Evolutionary conservation across 2,329 filamentous ascomycete species (phyloP), one percentile per base, ranked within the genome.

Genomic region (Clonostachys rosea): DNA sequence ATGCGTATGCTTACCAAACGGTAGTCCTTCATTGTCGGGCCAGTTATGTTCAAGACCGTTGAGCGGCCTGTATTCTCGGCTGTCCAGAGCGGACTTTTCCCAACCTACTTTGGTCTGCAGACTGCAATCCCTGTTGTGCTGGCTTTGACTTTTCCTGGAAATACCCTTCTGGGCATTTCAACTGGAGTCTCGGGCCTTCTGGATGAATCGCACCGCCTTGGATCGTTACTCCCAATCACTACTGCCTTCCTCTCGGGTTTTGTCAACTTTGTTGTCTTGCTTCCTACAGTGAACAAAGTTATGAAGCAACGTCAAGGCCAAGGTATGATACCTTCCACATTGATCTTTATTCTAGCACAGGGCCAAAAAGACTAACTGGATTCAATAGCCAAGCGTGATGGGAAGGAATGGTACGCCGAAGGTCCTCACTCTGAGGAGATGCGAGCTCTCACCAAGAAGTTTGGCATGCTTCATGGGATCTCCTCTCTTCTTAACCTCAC

Each of bases 91-190:
- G 81, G 81, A 52, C 81, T 91, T 46, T 96, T 96, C 71, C 90
- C 90, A 34, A 77, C 89, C 58, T 99, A 95, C 75, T 97, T 97
- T 65, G 75, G 81, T 42, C 72, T 97, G 48, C 92, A 97, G 70
- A 84, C 89, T 5, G 75, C 78, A 6, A 72, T 92, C 1, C 89
- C 94, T 1, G 65, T 86, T 14, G 60, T 89, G 18, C 73, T 96
- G 16, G 85, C 87, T 17, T 62, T 95, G 47, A 96, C 92, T 5
- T 92, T 89, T 61, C 91, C 91, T 6, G 83, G 80, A n/a, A 76
- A 75, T 56, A 60, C 61, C 43, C 54, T 75, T 48, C 69, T 72
- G 45, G 68, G 81, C 50, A 49, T 77, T 34, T 53, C 71, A 48
- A 67, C 68, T 42, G 68, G 81, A 43, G 46, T 84, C 46, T 57